These are phyloP conservation scores for Dryas drummondii DNA, from an alignment of 306 rosid genomes.

Conservation along the genomic window DNA sequence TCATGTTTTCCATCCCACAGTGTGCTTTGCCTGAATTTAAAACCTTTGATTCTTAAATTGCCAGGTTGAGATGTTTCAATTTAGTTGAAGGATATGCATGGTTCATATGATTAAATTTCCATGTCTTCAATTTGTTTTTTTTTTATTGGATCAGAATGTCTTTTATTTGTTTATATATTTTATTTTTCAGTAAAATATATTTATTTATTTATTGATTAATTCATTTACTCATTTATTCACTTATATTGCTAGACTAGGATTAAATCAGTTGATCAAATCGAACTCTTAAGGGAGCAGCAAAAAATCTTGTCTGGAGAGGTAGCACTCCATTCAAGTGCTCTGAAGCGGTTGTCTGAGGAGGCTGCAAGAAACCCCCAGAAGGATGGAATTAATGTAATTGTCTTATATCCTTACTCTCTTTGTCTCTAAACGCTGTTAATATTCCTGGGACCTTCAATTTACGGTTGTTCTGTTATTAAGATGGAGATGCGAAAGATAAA, in stretches of 20 bases:
- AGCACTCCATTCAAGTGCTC: conserved; percentile 85
- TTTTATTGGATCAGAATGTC: neutral
- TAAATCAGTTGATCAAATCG: conserved; percentile 75
- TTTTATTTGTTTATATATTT: neutral
- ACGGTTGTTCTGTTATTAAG: conserved; percentile 36
- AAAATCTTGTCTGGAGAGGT: conserved; percentile 89
- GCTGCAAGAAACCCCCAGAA: conserved; percentile 66
- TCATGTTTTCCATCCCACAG: neutral
- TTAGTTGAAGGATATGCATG: neutral
- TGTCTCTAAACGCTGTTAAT: conserved; percentile 23
- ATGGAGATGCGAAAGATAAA: conserved; percentile 65
- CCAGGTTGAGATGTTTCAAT: neutral
- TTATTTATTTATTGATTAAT: conserved; percentile 10
- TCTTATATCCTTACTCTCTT: conserved; percentile 19
- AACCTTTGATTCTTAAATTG: neutral
- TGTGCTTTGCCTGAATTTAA: neutral
- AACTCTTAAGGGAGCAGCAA: conserved; percentile 90
- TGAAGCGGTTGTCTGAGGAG: conserved; percentile 89
- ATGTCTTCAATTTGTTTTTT: neutral
- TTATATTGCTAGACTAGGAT: conserved; percentile 60
- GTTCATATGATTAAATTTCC: neutral
- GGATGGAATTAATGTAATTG: conserved; percentile 66
- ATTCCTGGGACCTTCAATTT: conserved; percentile 34
- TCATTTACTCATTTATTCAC: conserved; percentile 3
- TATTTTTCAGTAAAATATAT: neutral